Percentiles rank a stretch among this genome's conserved stretches.
Conservation (phyloP, 2,329 filamentous ascomycete genomes). For the Colletotrichum sp. region DNA sequence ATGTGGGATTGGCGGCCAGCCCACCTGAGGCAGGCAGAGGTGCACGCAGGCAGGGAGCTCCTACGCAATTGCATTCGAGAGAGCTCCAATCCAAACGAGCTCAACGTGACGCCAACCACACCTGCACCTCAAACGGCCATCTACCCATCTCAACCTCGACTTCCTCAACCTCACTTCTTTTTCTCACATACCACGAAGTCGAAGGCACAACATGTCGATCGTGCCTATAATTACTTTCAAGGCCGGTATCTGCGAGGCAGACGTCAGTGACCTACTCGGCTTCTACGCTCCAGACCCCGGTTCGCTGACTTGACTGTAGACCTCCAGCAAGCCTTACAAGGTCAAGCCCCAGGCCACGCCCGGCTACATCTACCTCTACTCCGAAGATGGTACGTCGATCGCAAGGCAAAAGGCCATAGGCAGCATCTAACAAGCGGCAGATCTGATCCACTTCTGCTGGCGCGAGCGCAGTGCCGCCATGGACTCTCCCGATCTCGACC, state of each 20-base stretch:
- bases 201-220: slow-evolving; percentile 71
- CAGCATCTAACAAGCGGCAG: slow-evolving; percentile 42
- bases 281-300: neutral
- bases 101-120: slow-evolving; percentile 9
- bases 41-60: slow-evolving; percentile 18
- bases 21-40: neutral
- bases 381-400: slow-evolving; percentile 75
- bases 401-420: neutral
- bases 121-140: neutral
- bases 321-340: slow-evolving; percentile 66
- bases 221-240: slow-evolving; percentile 93
- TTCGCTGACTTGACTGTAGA: slow-evolving; percentile 31
- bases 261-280: slow-evolving; percentile 62
- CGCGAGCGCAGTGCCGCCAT: slow-evolving; percentile 75
- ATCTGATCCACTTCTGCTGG: slow-evolving; percentile 98
- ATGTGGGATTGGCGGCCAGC: neutral
- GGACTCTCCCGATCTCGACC: slow-evolving; percentile 80
- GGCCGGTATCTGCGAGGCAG: slow-evolving; percentile 85
- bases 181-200: neutral
- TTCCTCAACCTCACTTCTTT: neutral
- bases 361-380: slow-evolving; percentile 92
- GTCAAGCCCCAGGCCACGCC: slow-evolving; percentile 75
- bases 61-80: slow-evolving; percentile 17
- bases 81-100: slow-evolving; percentile 13
- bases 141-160: neutral